Conservation (phyloP, 2,329 filamentous ascomycete species). For the Tolypocladium endophyticum region DNA sequence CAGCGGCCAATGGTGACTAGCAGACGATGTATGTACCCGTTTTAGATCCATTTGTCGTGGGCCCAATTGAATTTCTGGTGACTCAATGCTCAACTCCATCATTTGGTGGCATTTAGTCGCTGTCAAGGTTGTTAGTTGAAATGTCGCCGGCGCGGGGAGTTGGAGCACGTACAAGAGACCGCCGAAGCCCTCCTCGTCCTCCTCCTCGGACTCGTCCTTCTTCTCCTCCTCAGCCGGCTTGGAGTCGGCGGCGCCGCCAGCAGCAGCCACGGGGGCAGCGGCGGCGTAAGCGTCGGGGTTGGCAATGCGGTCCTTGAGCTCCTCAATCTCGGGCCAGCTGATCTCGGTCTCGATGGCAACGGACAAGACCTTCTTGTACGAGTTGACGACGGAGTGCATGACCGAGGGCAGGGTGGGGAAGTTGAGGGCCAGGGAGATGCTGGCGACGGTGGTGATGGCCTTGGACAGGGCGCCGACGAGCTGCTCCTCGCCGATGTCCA, state of each 20-base stretch:
- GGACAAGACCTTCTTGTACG: slow-evolving; percentile 93
- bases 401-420: slow-evolving; percentile 95
- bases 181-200: slow-evolving; percentile 64
- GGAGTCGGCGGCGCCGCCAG: slow-evolving; percentile 34
- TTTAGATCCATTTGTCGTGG: slow-evolving; percentile 31
- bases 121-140: slow-evolving; percentile 29
- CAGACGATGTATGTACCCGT: slow-evolving; percentile 37
- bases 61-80: slow-evolving; percentile 28
- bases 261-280: slow-evolving; percentile 60
- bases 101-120: slow-evolving; percentile 39
- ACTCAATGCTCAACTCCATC: slow-evolving; percentile 29
- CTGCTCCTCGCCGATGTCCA: slow-evolving; percentile 93
- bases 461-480: slow-evolving; percentile 73
- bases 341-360: slow-evolving; percentile 84
- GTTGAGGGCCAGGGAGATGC: slow-evolving; percentile 83
- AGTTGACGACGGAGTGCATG: slow-evolving; percentile 93
- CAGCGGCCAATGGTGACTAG: slow-evolving; percentile 28
- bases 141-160: not conserved
- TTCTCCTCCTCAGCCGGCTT: slow-evolving; percentile 51
- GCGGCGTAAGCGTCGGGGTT: slow-evolving; percentile 96
- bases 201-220: slow-evolving; percentile 58
- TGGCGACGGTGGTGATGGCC: slow-evolving; percentile 79
- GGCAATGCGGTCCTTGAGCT: slow-evolving; percentile 99
- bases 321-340: slow-evolving; percentile 90
- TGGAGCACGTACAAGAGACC: slow-evolving; percentile 58